Percentiles rank a stretch among this genome's conserved stretches.
phyloP scores from a whole-genome alignment of 306 rosid genomes.

The Quercus suber region DNA sequence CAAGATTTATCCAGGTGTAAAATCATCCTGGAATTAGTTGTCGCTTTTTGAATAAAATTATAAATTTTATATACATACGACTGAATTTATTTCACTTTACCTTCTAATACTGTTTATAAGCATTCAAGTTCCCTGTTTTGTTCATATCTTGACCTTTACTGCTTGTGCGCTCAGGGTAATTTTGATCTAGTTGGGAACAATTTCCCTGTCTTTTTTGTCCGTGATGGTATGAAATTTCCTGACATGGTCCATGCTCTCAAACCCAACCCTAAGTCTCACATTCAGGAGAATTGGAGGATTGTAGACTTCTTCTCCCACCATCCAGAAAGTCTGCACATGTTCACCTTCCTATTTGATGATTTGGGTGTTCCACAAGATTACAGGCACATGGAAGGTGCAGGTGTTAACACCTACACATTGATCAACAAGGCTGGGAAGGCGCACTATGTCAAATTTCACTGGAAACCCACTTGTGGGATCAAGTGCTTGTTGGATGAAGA shows the following conservation, averaged over 20 bases:
- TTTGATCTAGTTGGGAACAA: conserved; percentile 93
- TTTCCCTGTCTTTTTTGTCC: conserved; percentile 79
- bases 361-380: conserved; percentile 85
- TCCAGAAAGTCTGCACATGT: conserved; percentile 92
- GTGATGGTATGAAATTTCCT: conserved; percentile 91
- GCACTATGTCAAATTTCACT: conserved; percentile 79
- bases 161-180: conserved; percentile 68
- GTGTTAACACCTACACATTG: conserved; percentile 82
- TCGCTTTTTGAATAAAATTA: not conserved
- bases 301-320: conserved; percentile 89
- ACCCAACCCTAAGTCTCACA: conserved; percentile 90
- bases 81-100: not conserved
- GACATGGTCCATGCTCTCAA: conserved; percentile 93
- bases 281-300: conserved; percentile 92
- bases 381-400: conserved; percentile 95
- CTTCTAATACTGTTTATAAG: not conserved
- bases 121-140: not conserved
- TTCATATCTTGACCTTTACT: not conserved
- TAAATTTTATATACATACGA: not conserved
- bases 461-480: conserved; percentile 82
- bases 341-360: conserved; percentile 79
- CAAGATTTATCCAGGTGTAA: not conserved
- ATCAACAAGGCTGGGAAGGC: conserved; percentile 80
- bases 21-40: not conserved
- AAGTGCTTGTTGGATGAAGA: conserved; percentile 82